Conservation (phyloP, 2,329 filamentous ascomycete species). For the Ophiostoma piceae region DNA sequence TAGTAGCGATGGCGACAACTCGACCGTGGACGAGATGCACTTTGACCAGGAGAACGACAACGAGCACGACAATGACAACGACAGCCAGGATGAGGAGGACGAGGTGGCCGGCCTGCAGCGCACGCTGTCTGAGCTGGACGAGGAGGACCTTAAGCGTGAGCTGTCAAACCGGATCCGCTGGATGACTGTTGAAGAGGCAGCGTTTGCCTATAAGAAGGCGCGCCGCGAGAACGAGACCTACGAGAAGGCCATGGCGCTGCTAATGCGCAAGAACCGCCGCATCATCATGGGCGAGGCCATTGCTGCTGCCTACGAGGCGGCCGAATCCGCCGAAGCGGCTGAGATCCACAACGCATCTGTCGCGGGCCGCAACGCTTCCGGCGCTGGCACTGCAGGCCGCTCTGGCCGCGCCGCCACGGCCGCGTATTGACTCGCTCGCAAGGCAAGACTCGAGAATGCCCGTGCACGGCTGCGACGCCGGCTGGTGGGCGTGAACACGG, state of each 20-base stretch:
- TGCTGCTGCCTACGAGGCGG: slow-evolving; percentile 7
- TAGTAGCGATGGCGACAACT: not conserved
- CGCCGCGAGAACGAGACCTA: slow-evolving; percentile 57
- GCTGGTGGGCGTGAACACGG: not conserved
- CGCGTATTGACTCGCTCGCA: slow-evolving; percentile 22
- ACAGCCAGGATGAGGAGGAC: not conserved
- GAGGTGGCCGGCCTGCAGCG: not conserved
- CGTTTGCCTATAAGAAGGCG: slow-evolving; percentile 48
- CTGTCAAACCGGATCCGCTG: slow-evolving; percentile 19
- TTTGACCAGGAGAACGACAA: not conserved
- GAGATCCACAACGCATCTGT: not conserved
- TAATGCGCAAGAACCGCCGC: slow-evolving; percentile 56
- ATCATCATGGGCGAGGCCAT: slow-evolving; percentile 30
- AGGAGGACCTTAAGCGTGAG: slow-evolving; percentile 30
- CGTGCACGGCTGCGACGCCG: slow-evolving; percentile 5
- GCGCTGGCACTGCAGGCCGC: not conserved
- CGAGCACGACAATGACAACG: not conserved
- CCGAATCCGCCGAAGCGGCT: not conserved
- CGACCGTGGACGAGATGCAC: not conserved
- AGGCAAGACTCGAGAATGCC: slow-evolving; percentile 12
- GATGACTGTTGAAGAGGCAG: slow-evolving; percentile 59
- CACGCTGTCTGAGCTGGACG: slow-evolving; percentile 13
- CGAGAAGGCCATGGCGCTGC: slow-evolving; percentile 55
- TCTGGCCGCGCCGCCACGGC: slow-evolving; percentile 17
- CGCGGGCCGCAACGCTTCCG: not conserved